A percentile compares a stretch with the other conserved stretches of the same genome.
phyloP scores from a whole-genome alignment of 1,284 basidiomycete genomes.

The Laetiporus sulphureus region DNA sequence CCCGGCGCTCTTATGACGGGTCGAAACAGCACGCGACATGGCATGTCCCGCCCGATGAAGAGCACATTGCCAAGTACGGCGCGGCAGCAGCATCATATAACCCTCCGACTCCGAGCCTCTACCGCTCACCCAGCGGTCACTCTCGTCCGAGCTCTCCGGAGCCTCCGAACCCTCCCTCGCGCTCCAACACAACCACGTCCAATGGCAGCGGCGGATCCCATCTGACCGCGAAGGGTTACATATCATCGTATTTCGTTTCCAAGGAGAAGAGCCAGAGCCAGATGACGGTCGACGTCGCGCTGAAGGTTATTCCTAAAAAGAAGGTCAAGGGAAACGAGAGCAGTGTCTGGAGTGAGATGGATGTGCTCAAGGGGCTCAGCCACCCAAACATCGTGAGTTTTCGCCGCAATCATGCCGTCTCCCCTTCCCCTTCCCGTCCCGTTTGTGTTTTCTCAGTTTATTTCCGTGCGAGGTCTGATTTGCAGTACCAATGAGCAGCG shows the following conservation, averaged over 20 bases:
- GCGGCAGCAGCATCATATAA: slow-evolving; percentile 32
- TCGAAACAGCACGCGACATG: slow-evolving; percentile 54
- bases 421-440: no score
- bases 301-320: slow-evolving; percentile 89
- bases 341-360: slow-evolving; percentile 86
- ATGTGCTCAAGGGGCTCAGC: slow-evolving; percentile 79
- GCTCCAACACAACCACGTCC: slow-evolving; percentile 14
- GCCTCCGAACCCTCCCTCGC: slow-evolving; percentile 12
- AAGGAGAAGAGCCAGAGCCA: slow-evolving; percentile 10
- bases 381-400: slow-evolving; percentile 81
- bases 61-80: slow-evolving; percentile 49
- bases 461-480: no score
- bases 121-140: slow-evolving; percentile 2
- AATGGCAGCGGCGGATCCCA: neutral
- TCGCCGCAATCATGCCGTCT: neutral
- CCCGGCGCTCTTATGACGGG: neutral
- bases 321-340: slow-evolving; percentile 85
- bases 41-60: slow-evolving; percentile 59
- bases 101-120: slow-evolving; percentile 3
- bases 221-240: slow-evolving; percentile 10
- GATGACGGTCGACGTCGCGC: slow-evolving; percentile 68
- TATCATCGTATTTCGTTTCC: slow-evolving; percentile 1
- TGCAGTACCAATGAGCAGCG: no score
- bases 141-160: neutral
- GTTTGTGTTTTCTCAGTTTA: no score